Evolutionary conservation across 305 asterid species (phyloP).

Genomic region (Plantago coronopus): DNA sequence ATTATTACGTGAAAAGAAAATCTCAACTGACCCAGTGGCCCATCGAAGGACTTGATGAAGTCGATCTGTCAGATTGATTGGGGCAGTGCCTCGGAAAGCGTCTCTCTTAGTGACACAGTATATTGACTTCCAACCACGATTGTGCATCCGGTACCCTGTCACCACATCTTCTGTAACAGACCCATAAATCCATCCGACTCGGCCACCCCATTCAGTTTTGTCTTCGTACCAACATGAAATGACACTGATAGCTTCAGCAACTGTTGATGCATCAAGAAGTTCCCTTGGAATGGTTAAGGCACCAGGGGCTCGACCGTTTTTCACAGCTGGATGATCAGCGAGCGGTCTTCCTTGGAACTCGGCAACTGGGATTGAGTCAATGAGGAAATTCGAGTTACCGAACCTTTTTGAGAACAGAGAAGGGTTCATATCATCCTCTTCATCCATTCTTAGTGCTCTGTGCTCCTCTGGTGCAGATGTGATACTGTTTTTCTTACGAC

Average conservation of each 20-base stretch:
- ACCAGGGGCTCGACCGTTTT: conserved; percentile 87
- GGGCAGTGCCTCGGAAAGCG: conserved; percentile 98
- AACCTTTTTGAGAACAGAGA: conserved; percentile 76
- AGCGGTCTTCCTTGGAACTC: conserved; percentile 94
- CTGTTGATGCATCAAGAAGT: conserved; percentile 83
- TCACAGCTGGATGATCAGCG: conserved; percentile 86
- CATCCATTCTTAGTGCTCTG: conserved; percentile 76
- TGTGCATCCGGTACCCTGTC: conserved; percentile 93
- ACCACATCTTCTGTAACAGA: conserved; percentile 96
- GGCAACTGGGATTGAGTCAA: conserved; percentile 85
- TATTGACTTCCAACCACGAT: conserved; percentile 88
- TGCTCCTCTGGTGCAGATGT: conserved; percentile 71
- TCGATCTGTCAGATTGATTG: conserved; percentile 84
- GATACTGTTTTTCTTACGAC: conserved; percentile 40
- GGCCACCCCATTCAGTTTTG: conserved; percentile 94
- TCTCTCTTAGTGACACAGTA: conserved; percentile 91
- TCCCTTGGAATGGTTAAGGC: conserved; percentile 77
- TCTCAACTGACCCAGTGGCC: conserved; percentile 97
- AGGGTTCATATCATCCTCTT: conserved; percentile 71
- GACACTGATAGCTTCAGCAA: conserved; percentile 90
- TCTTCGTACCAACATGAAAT: conserved; percentile 97
- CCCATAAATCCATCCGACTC: conserved; percentile 96
- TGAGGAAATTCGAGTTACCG: conserved; percentile 74
- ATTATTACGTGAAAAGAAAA: conserved; percentile 85
- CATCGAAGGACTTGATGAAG: conserved; percentile 97